Evolutionary conservation across 208 protist species (phyloP).

Genomic region (Wallacemonas sp.): DNA sequence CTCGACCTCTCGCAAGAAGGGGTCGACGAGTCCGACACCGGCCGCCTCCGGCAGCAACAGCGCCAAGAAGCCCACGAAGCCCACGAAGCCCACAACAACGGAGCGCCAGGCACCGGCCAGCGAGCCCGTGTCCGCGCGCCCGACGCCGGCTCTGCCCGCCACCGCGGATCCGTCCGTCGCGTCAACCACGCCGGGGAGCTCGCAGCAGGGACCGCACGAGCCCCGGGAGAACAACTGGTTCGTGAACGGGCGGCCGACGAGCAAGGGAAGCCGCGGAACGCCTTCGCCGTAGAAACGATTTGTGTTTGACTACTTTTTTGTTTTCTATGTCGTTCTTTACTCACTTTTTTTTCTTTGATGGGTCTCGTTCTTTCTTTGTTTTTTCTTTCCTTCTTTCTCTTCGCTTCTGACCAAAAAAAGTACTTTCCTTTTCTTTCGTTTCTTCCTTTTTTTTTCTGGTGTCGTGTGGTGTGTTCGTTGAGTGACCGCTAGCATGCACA

Average conservation of each 20-base stretch:
- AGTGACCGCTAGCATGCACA: too few species aligned
- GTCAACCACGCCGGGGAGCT: background rate
- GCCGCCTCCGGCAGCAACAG: background rate
- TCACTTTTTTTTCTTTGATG: background rate
- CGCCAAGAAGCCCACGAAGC: background rate
- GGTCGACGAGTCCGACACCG: background rate
- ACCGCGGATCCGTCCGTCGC: background rate
- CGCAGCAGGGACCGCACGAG: background rate
- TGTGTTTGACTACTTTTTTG: background rate
- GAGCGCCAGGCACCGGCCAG: background rate
- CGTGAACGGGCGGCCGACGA: constrained; percentile 13
- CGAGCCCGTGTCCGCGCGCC: background rate
- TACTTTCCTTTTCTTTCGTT: constrained; percentile 10
- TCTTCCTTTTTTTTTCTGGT: background rate
- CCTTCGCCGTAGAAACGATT: background rate
- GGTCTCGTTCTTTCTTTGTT: background rate
- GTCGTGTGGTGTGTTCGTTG: background rate
- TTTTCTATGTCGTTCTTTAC: background rate
- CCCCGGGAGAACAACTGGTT: constrained; percentile 20
- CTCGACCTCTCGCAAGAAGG: background rate
- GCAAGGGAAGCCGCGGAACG: background rate
- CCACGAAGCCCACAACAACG: background rate
- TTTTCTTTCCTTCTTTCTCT: background rate
- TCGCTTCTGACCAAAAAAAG: constrained; percentile 6
- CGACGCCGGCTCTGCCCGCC: background rate